phyloP scores from a whole-genome alignment of 345 rosid genomes.

The Ceriops zippeliana region DNA sequence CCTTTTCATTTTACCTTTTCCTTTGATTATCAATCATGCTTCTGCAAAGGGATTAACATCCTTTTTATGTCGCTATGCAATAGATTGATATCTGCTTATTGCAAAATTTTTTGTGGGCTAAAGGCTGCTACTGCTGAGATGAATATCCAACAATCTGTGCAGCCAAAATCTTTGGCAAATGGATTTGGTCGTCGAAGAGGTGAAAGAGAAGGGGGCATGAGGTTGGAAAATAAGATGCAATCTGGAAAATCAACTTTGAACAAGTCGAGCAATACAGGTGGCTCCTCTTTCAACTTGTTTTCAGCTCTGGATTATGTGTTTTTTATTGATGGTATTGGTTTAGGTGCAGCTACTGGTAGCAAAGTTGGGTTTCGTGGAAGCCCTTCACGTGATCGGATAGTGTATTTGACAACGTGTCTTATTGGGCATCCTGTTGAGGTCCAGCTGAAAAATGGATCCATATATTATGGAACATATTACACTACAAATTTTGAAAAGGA shows the following conservation, averaged over 20 bases:
- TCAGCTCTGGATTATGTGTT: conserved; percentile 3
- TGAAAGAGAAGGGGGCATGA: conserved; percentile 57
- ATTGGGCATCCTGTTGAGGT: conserved; percentile 86
- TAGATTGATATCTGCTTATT: not conserved
- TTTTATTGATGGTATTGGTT: conserved; percentile 8
- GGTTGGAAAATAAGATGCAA: conserved; percentile 50
- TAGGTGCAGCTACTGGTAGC: conserved; percentile 38
- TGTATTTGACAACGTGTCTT: conserved; percentile 62
- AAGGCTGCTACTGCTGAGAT: conserved; percentile 13
- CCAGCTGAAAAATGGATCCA: conserved; percentile 82
- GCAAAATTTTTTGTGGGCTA: not conserved
- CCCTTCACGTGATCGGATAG: conserved; percentile 62
- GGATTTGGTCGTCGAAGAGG: conserved; percentile 60
- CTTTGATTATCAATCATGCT: not conserved
- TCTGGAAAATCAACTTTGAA: conserved; percentile 48
- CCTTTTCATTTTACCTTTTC: not conserved
- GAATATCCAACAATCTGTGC: conserved; percentile 51
- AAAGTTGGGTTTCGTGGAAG: conserved; percentile 47
- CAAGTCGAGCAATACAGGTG: conserved; percentile 47
- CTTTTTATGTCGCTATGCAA: not conserved
- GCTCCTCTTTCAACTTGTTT: conserved; percentile 17
- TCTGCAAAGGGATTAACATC: not conserved
- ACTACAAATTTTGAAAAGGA: conserved; percentile 74
- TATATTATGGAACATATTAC: conserved; percentile 76
- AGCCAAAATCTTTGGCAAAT: conserved; percentile 52